Evolutionary conservation across 306 rosid species (phyloP), one percentile per base, ranked within the genome.

Genomic region (Fragaria nilgerrensis): DNA sequence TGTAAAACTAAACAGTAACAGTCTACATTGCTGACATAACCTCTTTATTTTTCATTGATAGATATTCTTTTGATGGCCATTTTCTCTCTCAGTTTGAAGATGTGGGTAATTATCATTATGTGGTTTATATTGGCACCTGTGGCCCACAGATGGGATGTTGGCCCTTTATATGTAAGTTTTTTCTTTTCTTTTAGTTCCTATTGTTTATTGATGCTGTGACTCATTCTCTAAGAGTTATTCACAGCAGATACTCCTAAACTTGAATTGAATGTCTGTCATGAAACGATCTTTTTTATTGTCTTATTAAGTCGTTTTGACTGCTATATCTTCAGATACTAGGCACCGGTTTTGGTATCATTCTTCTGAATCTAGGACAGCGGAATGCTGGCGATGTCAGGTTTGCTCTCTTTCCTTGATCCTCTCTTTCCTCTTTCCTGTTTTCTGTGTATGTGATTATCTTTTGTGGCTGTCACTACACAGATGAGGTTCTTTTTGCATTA

Each of bases 81-180:
- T 81, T 90, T 95, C 88, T 85, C 96, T 76, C 87, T 92, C 72
- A 92, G 97, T 80, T 71, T 92, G 81, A 95, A 88, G 90, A 84
- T 84, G 69, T 95, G 98, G 98, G 67, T 74, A 70, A 70, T 86
- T 73, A 89, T 92, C 75, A 59, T 89, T 53, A 55, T 92, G 82
- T 92, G 97, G 98, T 95, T 95, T 87, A 78, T 92, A 86, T 68
- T 92, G 75, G 97, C 98, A 81, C 97, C 97, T 68, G 80, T 92
- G 83, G 97, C 97, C 80, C 91, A 92, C 82, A 88, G 83, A 82
- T 92, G 87, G 91, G 88, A 88, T 74, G 88, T 95, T 39, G 97
- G 98, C 78, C 98, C 97, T 77, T 79, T 95, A 84, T 95, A 85
- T 81, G 97, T 95, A 90, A 79, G 98, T 81, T 50, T 55, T 50